Conservation (phyloP, 148 eudicot genomes). For the Fallopia convolvulus region DNA sequence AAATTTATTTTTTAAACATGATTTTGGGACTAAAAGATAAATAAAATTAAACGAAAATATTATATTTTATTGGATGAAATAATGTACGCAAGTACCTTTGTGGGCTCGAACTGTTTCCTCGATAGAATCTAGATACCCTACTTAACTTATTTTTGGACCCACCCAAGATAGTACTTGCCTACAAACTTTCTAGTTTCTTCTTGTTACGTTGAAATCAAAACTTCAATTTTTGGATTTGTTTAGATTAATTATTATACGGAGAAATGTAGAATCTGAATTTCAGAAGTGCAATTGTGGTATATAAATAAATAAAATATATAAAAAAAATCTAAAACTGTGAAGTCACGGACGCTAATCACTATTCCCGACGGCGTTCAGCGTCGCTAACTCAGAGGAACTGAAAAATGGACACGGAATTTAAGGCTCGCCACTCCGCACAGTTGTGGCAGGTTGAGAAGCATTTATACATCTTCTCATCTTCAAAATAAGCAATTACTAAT, state of each 20-base stretch:
- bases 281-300: too few relatives aligned
- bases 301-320: too few relatives aligned
- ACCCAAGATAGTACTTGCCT: not conserved
- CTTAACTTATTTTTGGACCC: not conserved
- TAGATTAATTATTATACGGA: too few relatives aligned
- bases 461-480: not conserved
- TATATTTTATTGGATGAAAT: too few relatives aligned
- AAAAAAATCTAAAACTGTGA: not conserved
- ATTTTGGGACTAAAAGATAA: too few relatives aligned
- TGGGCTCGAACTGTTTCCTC: too few relatives aligned
- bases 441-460: not conserved
- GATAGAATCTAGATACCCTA: too few relatives aligned
- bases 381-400: not conserved
- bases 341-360: not conserved
- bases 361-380: not conserved
- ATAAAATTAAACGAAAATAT: too few relatives aligned
- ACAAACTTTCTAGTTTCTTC: not conserved
- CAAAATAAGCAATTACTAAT: not conserved
- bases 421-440: not conserved
- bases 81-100: too few relatives aligned
- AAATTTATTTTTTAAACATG: too few relatives aligned
- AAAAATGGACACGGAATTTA: not conserved
- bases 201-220: not conserved
- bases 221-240: not conserved
- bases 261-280: too few relatives aligned